A percentile compares a stretch with the other conserved stretches of the same genome.
Evolutionary conservation across 140 eudicot species (phyloP).

Genomic region (Anethum foeniculum): DNA sequence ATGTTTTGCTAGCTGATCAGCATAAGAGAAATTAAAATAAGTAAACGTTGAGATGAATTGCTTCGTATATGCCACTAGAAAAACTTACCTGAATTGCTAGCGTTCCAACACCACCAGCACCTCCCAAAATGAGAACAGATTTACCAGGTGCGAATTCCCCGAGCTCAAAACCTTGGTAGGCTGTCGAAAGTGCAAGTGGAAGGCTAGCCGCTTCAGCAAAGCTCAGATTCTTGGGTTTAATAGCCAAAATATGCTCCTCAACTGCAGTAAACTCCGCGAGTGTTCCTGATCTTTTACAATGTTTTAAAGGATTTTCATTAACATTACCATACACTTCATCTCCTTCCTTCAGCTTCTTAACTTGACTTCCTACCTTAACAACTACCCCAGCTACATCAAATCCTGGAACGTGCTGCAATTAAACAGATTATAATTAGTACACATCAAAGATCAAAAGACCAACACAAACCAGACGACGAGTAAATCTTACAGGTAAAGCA

Average conservation of each 20-base stretch:
- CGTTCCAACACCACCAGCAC: background rate
- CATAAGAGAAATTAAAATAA: background rate
- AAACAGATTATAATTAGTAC: background rate
- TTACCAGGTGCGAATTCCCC: background rate
- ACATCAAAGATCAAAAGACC: background rate
- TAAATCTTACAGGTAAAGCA: background rate
- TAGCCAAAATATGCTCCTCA: background rate
- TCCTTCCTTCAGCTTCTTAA: background rate
- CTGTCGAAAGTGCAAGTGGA: background rate
- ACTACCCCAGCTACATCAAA: background rate
- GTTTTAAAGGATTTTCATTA: background rate
- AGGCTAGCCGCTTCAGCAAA: background rate
- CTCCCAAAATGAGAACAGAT: background rate
- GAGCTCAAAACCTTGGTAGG: background rate
- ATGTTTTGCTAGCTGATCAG: background rate
- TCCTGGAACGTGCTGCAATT: background rate
- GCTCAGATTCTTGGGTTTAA: background rate
- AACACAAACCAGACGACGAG: background rate
- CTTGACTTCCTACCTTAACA: background rate
- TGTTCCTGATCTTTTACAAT: background rate
- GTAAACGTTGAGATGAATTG: background rate
- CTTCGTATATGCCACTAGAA: background rate
- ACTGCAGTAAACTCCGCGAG: background rate
- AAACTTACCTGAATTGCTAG: background rate
- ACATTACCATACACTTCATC: background rate